These are phyloP conservation scores for Phylloporus sp. DNA, from an alignment of 768 basidiomycete species.

Conservation along the genomic window DNA sequence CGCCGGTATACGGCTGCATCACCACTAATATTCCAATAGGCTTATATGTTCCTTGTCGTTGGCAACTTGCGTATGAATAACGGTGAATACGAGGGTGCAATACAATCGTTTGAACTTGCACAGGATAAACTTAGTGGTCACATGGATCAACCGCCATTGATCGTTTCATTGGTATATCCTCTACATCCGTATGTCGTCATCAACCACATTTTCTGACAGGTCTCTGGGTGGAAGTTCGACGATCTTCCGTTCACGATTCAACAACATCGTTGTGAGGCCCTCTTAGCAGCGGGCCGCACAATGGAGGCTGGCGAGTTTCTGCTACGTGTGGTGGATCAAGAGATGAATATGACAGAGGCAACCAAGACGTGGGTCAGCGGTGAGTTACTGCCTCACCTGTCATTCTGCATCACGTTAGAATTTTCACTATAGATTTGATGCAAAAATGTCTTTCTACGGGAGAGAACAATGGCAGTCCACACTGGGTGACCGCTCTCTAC, in stretches of 20 bases:
- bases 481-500: not conserved
- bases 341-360: too few relatives aligned
- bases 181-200: too few relatives aligned
- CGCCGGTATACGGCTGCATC: not conserved
- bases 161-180: not conserved
- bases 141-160: not conserved
- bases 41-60: not conserved
- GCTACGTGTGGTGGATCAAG: too few relatives aligned
- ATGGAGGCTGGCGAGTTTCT: not conserved
- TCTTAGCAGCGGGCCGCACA: not conserved
- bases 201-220: not conserved
- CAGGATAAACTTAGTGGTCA: not conserved
- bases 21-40: not conserved
- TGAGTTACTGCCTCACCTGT: too few relatives aligned
- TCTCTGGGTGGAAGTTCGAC: conserved; percentile 9
- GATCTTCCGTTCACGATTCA: not conserved
- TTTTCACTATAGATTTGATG: not conserved
- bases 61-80: not conserved
- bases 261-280: conserved; percentile 3
- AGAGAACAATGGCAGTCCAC: not conserved
- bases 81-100: not conserved
- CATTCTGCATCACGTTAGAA: too few relatives aligned
- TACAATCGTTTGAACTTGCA: not conserved
- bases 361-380: too few relatives aligned
- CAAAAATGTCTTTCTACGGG: not conserved